Conservation (phyloP, 2,329 filamentous ascomycete species). For the Stemphylium vesicarium region DNA sequence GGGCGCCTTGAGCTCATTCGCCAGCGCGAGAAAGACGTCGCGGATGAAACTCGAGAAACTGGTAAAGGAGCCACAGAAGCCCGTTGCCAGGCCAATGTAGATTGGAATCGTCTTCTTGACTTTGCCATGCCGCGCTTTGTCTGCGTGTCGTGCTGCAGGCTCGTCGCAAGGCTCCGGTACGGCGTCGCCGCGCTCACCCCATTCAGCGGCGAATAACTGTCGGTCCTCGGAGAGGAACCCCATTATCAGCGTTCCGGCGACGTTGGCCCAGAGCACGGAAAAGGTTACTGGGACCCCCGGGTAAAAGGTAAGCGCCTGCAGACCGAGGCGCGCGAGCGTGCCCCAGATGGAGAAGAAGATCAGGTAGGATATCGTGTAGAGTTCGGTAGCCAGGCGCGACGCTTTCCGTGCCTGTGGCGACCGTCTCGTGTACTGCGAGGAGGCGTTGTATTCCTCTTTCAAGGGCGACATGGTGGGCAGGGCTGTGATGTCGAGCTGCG, state of each 20-base stretch:
- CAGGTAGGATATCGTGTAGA: constrained; percentile 78
- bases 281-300: constrained; percentile 77
- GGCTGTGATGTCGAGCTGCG: constrained; percentile 36
- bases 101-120: constrained; percentile 86
- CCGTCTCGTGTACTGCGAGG: constrained; percentile 18
- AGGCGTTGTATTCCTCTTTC: constrained; percentile 6
- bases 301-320: constrained; percentile 81
- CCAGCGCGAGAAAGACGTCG: constrained; percentile 78
- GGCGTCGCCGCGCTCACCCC: constrained; percentile 53
- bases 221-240: constrained; percentile 84
- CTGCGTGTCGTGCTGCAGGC: constrained; percentile 4
- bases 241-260: constrained; percentile 80
- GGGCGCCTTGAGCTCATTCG: constrained; percentile 71
- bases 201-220: constrained; percentile 74
- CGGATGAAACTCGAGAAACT: constrained; percentile 87
- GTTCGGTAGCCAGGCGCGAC: constrained; percentile 45
- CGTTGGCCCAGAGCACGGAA: constrained; percentile 84
- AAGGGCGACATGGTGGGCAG: constrained; percentile 31
- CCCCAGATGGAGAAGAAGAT: constrained; percentile 85
- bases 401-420: constrained; percentile 20
- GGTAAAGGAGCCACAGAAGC: constrained; percentile 88
- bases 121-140: constrained; percentile 50
- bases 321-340: constrained; percentile 79
- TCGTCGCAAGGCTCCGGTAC: constrained; percentile 27
- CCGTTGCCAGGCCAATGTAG: constrained; percentile 84